phyloP scores from a whole-genome alignment of 129 eudicot genomes.

The Escallonia rubra region DNA sequence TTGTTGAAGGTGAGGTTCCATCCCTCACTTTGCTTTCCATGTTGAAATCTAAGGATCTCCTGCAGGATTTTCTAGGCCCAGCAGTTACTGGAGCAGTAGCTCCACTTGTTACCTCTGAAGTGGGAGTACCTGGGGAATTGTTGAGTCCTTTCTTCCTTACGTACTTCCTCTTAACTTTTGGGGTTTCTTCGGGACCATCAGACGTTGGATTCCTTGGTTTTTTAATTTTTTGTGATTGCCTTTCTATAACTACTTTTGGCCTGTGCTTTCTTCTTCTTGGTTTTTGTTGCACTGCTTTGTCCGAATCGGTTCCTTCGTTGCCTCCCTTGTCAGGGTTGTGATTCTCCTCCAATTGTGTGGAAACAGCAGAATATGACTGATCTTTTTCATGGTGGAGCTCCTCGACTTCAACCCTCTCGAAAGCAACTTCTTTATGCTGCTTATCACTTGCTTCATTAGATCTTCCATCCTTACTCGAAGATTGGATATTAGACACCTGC shows the following conservation, averaged over 20 bases:
- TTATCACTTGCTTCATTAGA: conserved; percentile 14
- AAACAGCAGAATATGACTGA: conserved; percentile 25
- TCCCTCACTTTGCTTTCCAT: conserved; percentile 31
- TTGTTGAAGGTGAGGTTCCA: conserved; percentile 19
- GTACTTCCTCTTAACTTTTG: conserved; percentile 57
- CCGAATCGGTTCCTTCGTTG: conserved; percentile 36
- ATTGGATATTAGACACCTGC: conserved; percentile 11
- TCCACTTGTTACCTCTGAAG: conserved; percentile 16
- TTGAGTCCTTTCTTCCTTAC: conserved; percentile 44
- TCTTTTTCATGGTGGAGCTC: conserved; percentile 19
- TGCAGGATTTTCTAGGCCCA: conserved; percentile 40
- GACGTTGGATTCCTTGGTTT: conserved; percentile 20
- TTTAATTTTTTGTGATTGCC: conserved; percentile 40
- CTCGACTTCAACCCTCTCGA: conserved; percentile 11
- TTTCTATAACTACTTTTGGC: conserved; percentile 81
- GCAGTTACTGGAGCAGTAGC: conserved; percentile 12
- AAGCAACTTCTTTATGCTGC: conserved; percentile 6
- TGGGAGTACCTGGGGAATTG: conserved; percentile 23
- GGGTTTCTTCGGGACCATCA: conserved; percentile 21
- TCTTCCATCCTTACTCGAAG: conserved; percentile 13
- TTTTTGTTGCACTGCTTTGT: conserved; percentile 57
- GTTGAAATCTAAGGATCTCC: conserved; percentile 58
- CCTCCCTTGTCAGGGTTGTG: conserved; percentile 48
- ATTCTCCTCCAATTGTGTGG: conserved; percentile 39
- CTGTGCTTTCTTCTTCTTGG: conserved; percentile 74